Percentiles rank a stretch among this genome's conserved stretches.
Conservation (phyloP, 2,329 filamentous ascomycete genomes). For the Nothophoma quercina region DNA sequence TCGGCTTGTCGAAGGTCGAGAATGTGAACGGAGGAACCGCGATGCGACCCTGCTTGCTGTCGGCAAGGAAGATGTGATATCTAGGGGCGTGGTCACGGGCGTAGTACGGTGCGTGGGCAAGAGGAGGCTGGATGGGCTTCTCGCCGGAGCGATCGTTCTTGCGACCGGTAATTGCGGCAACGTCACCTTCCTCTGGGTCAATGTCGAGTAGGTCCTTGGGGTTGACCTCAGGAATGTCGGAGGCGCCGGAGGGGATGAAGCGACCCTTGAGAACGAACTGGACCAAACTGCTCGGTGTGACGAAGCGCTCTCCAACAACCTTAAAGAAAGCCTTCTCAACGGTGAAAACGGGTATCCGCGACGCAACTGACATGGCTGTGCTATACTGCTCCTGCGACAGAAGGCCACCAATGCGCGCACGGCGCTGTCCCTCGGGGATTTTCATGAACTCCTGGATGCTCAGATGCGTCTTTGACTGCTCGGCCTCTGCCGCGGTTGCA, state of each 20-base stretch:
- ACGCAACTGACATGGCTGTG: conserved; percentile 76
- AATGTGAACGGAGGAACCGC: conserved; percentile 98
- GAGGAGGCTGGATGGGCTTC: conserved; percentile 74
- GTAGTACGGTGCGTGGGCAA: conserved; percentile 91
- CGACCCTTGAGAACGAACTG: conserved; percentile 95
- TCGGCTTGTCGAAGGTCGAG: conserved; percentile 86
- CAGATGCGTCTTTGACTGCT: conserved; percentile 68
- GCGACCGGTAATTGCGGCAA: conserved; percentile 83
- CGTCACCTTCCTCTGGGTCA: conserved; percentile 90
- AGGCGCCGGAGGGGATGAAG: conserved; percentile 85
- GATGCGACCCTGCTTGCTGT: conserved; percentile 93
- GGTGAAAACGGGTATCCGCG: conserved; percentile 82
- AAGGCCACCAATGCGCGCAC: conserved; percentile 72
- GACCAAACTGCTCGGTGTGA: conserved; percentile 91
- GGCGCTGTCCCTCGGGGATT: conserved; percentile 76
- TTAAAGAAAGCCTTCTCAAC: conserved; percentile 98
- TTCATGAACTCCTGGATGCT: conserved; percentile 90
- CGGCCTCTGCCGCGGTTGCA: conserved; percentile 72
- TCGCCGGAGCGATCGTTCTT: conserved; percentile 71
- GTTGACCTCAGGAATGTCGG: conserved; percentile 75
- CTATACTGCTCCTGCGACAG: conserved; percentile 80
- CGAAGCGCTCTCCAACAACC: conserved; percentile 90
- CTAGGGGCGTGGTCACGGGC: conserved; percentile 86
- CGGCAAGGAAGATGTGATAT: conserved; percentile 95
- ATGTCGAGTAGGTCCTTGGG: conserved; percentile 85